A percentile compares a stretch with the other conserved stretches of the same genome.
Conservation (phyloP, 192 early-diverging fungal genomes). For the Anaeromyces robustus region DNA sequence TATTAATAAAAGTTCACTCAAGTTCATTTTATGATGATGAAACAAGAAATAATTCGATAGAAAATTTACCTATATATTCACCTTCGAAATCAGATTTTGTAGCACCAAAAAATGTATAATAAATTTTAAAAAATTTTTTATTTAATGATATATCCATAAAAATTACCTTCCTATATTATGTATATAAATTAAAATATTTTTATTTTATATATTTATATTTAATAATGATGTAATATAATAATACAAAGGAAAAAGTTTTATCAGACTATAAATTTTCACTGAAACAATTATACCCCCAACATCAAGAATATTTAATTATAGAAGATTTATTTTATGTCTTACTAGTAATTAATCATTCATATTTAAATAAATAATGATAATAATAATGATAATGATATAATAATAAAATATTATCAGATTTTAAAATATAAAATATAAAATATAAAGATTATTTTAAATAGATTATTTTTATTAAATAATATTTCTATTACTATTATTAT, state of each 20-base stretch:
- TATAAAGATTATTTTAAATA: too few relatives aligned
- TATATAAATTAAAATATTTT: too few relatives aligned
- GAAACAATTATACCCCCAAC: neutral
- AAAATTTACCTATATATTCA: neutral
- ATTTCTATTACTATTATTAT: neutral
- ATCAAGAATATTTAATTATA: slow-evolving; percentile 67
- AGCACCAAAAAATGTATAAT: neutral
- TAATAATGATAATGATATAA: too few relatives aligned
- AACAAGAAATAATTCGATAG: neutral
- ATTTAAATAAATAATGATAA: too few relatives aligned
- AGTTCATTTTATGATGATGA: neutral
- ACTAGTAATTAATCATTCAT: slow-evolving; percentile 56
- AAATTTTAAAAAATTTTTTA: too few relatives aligned
- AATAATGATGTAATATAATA: neutral
- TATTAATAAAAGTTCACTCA: neutral
- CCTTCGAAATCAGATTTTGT: neutral
- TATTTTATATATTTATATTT: too few relatives aligned
- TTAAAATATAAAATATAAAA: too few relatives aligned
- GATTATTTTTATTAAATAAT: too few relatives aligned
- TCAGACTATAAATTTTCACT: neutral
- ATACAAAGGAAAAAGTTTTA: neutral
- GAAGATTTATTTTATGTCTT: slow-evolving; percentile 81
- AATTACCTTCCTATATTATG: too few relatives aligned
- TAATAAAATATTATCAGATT: too few relatives aligned
- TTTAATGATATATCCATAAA: too few relatives aligned